Conservation (phyloP, 305 asterid genomes). For the Nicotiana rustica region DNA sequence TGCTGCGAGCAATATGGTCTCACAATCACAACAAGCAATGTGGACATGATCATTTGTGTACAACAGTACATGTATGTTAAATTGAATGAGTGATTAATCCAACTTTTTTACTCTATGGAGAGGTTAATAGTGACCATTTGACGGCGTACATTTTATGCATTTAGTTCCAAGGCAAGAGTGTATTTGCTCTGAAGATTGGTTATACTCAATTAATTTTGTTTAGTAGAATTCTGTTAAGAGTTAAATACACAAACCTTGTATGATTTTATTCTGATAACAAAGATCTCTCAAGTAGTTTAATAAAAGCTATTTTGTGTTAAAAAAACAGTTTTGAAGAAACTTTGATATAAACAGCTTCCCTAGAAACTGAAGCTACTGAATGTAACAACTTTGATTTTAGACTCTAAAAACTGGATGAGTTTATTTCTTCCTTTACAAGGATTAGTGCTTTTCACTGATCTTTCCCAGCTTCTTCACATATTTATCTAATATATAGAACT, state of each 20-base stretch:
- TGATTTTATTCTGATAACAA: neutral
- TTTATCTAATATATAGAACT: neutral
- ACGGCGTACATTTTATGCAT: neutral
- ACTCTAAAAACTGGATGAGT: neutral
- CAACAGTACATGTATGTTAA: neutral
- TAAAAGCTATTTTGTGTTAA: neutral
- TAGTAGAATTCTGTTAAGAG: constrained; percentile 4
- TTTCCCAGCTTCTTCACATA: neutral
- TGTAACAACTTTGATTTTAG: neutral
- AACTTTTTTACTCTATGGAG: neutral
- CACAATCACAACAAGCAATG: constrained; percentile 11
- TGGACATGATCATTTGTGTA: neutral
- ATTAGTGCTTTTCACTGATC: neutral
- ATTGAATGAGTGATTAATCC: constrained; percentile 18
- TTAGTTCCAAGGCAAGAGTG: neutral
- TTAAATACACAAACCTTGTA: neutral
- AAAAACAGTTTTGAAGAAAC: neutral
- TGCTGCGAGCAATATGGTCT: constrained; percentile 20
- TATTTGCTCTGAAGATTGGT: neutral
- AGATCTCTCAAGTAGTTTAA: constrained; percentile 3
- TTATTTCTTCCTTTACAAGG: neutral
- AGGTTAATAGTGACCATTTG: neutral
- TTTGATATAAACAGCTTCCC: neutral
- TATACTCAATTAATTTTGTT: neutral
- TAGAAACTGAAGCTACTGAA: neutral